phyloP scores from a whole-genome alignment of 2,329 filamentous ascomycete genomes.

The Xylariaceae sp. region DNA sequence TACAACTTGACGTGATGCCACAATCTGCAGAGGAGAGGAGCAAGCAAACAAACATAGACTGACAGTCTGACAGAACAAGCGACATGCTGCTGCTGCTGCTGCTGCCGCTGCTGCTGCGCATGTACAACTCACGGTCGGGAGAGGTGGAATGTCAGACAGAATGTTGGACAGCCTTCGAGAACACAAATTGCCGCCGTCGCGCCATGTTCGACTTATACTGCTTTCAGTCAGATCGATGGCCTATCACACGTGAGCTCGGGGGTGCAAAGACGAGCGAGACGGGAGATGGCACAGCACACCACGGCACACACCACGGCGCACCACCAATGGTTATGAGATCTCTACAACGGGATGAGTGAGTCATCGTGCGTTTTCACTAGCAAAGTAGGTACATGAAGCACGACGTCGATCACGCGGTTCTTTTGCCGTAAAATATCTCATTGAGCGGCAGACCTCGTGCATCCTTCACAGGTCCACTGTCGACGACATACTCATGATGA shows the following conservation, averaged over 20 bases:
- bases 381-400: constrained; percentile 3
- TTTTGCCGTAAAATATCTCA: constrained; percentile 8
- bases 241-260: neutral
- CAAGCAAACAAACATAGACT: neutral
- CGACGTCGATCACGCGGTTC: constrained; percentile 2
- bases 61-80: neutral
- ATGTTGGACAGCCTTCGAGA: neutral
- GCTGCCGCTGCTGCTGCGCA: neutral
- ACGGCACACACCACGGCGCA: neutral
- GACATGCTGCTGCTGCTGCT: neutral
- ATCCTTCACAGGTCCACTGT: neutral
- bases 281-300: neutral
- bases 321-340: neutral
- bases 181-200: neutral
- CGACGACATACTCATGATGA: neutral
- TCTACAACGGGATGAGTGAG: constrained; percentile 21
- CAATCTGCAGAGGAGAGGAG: neutral
- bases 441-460: neutral
- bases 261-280: neutral
- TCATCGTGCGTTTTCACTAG: constrained; percentile 19
- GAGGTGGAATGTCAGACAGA: neutral
- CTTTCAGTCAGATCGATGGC: neutral
- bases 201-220: neutral
- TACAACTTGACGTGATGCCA: neutral
- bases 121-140: neutral